Evolutionary conservation across 2,329 filamentous ascomycete genomes (phyloP), one percentile per base, ranked within the genome.

Genomic region (Epichloe sp.): DNA sequence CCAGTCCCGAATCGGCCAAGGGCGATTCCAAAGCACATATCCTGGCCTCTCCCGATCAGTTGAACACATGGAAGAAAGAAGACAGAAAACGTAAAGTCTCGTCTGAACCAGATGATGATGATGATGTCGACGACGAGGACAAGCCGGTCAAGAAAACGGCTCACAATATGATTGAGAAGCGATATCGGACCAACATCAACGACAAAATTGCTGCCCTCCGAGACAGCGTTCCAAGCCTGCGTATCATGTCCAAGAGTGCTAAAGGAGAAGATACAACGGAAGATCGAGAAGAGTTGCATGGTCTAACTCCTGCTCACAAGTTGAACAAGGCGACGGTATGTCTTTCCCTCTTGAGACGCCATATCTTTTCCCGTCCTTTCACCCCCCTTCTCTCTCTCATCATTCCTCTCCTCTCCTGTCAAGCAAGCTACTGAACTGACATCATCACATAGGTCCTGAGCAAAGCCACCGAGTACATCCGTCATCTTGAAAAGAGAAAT

Each of bases 141-240:
- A 82, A 76, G 53, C 68, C 68, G 5, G 60, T 70, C 53, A 96
- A 95, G 75, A 96, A 96, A 76, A 94, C 90, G 35, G 89, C 91
- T 2, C 91, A 97, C 69, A 97, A 96, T 68, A 93, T 97, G 77
- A 96, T 97, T 56, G 91, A 97, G 71, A 97, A 96, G 75, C 77
- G 91, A 57, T 97, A 97, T 67, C 83, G 91, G 60, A 95, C 88
- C 50, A 97, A 97, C 62, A 76, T 97, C 52, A 97, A 97, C 63
- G 91, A 96, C 64, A 97, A 97, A 72, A 97, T 97, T 60, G 86
- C 89, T 44, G 89, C 90, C 53, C 72, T 97, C 55, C 79, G 90
- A 59, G 89, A 96, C 65, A 95, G 88, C 62, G 89, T 97, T 14
- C 91, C 91, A 2, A 94, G 87, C 65, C 72, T 97, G 52, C 82